phyloP scores from a whole-genome alignment of 164 flowering plant genomes.

The Amborella trichopoda region DNA sequence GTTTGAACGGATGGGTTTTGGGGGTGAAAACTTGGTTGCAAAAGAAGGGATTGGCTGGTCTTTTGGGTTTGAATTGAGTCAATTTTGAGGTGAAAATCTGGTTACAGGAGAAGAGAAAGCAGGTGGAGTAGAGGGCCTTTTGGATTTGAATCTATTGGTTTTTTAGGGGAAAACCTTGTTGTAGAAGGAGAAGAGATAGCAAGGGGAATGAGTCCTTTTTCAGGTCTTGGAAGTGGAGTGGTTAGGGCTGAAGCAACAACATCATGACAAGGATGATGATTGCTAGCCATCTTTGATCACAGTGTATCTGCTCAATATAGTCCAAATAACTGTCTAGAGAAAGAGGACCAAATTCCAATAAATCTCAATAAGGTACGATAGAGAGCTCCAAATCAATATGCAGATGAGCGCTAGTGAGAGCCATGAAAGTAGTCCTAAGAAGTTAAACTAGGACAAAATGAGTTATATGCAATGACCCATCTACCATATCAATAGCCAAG shows the following conservation, averaged over 20 bases:
- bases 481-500: too few relatives aligned
- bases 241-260: conserved; percentile 23
- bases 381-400: too few relatives aligned
- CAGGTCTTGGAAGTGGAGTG: conserved; percentile 27
- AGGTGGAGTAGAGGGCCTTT: conserved; percentile 30
- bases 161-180: conserved; percentile 47
- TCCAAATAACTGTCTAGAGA: background rate
- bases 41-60: background rate
- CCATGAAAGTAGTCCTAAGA: too few relatives aligned
- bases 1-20: background rate
- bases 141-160: too few relatives aligned
- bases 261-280: conserved; percentile 26
- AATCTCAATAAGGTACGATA: background rate
- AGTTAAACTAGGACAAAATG: too few relatives aligned
- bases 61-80: background rate
- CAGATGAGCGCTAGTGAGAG: too few relatives aligned
- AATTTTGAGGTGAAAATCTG: conserved; percentile 1
- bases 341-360: background rate
- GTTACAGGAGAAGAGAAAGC: conserved; percentile 29
- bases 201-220: conserved; percentile 30
- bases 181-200: conserved; percentile 30
- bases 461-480: too few relatives aligned
- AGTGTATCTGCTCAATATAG: background rate
- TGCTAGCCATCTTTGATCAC: conserved; percentile 36
- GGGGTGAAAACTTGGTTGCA: background rate